A percentile compares a stretch with the other conserved stretches of the same genome.
Evolutionary conservation across 2,329 filamentous ascomycete species (phyloP).

Genomic region (Juglanconis sp.): DNA sequence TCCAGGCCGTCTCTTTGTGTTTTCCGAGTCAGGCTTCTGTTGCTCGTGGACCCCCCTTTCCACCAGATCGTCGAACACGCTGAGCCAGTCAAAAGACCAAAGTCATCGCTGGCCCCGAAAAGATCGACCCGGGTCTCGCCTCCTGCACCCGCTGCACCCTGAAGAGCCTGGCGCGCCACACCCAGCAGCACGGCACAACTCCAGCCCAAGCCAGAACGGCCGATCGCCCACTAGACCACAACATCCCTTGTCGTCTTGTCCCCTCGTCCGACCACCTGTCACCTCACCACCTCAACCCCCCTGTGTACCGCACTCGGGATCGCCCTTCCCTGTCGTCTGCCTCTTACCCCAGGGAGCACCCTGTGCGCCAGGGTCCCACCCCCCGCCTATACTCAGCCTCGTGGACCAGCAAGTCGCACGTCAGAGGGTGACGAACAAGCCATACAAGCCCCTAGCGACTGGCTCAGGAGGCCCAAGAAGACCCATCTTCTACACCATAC

Average conservation of each 20-base stretch:
- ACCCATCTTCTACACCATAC: conserved; percentile 13
- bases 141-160: conserved; percentile 4
- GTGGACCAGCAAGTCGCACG: conserved; percentile 18
- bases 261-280: neutral
- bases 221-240: conserved; percentile 14
- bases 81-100: conserved; percentile 16
- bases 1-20: conserved; percentile 10
- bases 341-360: neutral
- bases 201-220: conserved; percentile 16
- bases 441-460: conserved; percentile 13
- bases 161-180: neutral
- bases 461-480: conserved; percentile 16
- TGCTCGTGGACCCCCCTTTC: conserved; percentile 16
- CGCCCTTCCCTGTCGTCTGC: conserved; percentile 7
- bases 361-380: conserved; percentile 4
- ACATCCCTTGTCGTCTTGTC: conserved; percentile 5
- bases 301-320: neutral
- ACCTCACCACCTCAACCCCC: neutral
- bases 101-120: conserved; percentile 3
- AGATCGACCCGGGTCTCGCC: conserved; percentile 19
- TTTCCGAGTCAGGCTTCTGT: conserved; percentile 16
- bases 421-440: conserved; percentile 18
- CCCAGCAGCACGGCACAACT: neutral
- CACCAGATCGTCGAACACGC: conserved; percentile 7
- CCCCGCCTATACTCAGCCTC: conserved; percentile 18